Evolutionary conservation across 495 filamentous ascomycete genomes (phyloP), one percentile per base, ranked within the genome.

Genomic region (Corynascus novoguineensis): DNA sequence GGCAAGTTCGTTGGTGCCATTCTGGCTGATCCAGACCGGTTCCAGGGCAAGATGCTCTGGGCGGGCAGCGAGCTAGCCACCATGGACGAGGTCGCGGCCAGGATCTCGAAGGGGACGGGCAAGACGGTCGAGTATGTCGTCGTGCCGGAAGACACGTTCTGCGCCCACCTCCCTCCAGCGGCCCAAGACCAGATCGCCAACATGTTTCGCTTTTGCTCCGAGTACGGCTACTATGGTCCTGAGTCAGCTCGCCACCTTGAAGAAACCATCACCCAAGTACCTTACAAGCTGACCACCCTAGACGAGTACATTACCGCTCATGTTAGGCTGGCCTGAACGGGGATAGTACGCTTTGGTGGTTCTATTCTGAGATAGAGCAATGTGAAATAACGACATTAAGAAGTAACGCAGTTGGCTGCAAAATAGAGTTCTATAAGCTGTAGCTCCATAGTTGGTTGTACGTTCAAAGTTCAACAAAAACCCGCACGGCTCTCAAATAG

Each of bases 1-100:
- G 81, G 79, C 1, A 82, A 82, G 56, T 83, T 74, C 58, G 68
- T 81, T n/a, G 77, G 73, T 9, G 73, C 79, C 14, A 78, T 80
- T 14, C 66, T 84, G 1, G 72, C 72, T 7, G 67, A 77, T 11
- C 77, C 75, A 0, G 74, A 75, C 5, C 75, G 75, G 60, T 84
- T 74, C 60, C 68, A 69, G n/a, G 78, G 78, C 19, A 74, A 70
- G 60, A 71, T 62, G 3, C 66, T 83, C 44, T 67, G 46, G 31
- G 72, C 73, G 3, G 75, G 78, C 0, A 67, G 62, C 2, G 64
- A 35, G 10, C 34, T 75, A 12, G 78, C 77, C 34, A 68, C 48
- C 28, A 59, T 66, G 0, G 66, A 69, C 27, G 71, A 81, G 44
- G 64, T 73, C 0, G 72, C 57, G 1, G 73, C 60, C 1, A 64